Base-by-base conservation (phyloP, 495 filamentous ascomycete species). In the Astrothelium macrocarpum region DNA sequence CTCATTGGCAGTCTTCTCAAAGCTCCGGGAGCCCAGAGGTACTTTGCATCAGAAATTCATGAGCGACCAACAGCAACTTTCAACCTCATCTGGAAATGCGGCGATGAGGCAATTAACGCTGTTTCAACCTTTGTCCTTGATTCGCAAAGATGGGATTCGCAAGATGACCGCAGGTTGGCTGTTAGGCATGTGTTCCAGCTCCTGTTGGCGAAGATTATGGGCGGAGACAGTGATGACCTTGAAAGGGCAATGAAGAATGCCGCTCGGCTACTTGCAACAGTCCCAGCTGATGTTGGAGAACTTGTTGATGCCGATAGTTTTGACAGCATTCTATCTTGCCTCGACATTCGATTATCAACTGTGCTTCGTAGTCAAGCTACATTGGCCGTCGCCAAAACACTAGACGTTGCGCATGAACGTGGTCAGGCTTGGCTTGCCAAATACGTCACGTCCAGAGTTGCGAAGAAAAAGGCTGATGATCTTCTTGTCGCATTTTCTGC, bases 401-500 rank as follows among this genome's bases (percentile, higher is more conserved):
- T 96, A 28, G 87, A 90, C 65, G 84, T 82, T 2, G 81, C 89
- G n/a, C 81, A 82, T 31, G 82, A 90, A 0, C 76, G 79, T 9
- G 91, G 89, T 23, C 79, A 83, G 64, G 78, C 82, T 58, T 78
- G 83, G 65, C 82, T 95, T 32, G 78, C 78, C n/a, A 74, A 80
- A 1, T 88, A 92, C 71, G 86, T 96, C 65, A 77, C 78, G 16
- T 71, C 73, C 14, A 79, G 80, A 53, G 66, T 88, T 11, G 71
- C 74, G 60, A 81, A 77, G 34, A 75, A 78, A 32, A 82, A 77
- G 12, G 77, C 79, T 43, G 84, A 87, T 63, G 82, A 85, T 64
- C 69, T 87, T 18, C 80, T 87, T 58, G 71, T 91, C 32, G 92
- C 90, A 18, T 97, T 95, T 74, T 97, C 93, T 58, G 91, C 90